Conservation (phyloP, 805 yeast species). For the Sugiyamaella smithiae region DNA sequence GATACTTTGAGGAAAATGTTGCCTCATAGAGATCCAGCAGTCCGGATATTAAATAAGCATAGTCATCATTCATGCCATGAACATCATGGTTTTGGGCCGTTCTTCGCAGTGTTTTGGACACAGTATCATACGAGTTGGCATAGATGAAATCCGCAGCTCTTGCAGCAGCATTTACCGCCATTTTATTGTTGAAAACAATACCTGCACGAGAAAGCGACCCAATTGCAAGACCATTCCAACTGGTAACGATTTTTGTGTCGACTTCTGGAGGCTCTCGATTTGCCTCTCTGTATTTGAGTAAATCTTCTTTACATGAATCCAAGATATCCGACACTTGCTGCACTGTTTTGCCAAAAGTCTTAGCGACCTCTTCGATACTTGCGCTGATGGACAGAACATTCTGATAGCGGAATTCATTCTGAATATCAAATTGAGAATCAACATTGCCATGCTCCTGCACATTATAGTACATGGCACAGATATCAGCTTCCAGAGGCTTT, state of each 20-base stretch:
- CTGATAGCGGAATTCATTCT: constrained; percentile 30
- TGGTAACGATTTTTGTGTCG: constrained; percentile 34
- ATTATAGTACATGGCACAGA: constrained; percentile 36
- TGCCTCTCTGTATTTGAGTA: constrained; percentile 25
- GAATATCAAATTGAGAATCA: constrained; percentile 32
- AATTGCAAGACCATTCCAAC: constrained; percentile 39
- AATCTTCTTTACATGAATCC: constrained; percentile 25
- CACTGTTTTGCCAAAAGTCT: constrained; percentile 33
- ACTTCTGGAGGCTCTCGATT: constrained; percentile 32
- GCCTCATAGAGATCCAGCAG: constrained; percentile 37
- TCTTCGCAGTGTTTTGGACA: constrained; percentile 23
- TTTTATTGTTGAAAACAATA: constrained; percentile 17
- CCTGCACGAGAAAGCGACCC: constrained; percentile 37
- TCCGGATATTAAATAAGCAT: constrained; percentile 36
- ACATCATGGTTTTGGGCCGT: constrained; percentile 18
- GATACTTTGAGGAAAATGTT: constrained; percentile 28
- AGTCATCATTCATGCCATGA: constrained; percentile 37
- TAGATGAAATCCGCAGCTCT: constrained; percentile 28
- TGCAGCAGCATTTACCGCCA: constrained; percentile 28
- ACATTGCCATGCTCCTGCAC: constrained; percentile 39
- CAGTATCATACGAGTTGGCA: constrained; percentile 25
- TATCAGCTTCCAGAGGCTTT: constrained; percentile 30
- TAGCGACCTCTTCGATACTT: constrained; percentile 30
- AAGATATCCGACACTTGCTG: constrained; percentile 26
- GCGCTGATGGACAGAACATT: constrained; percentile 34